Conservation (phyloP, 2,329 filamentous ascomycete genomes). For the Claviceps arundinis region DNA sequence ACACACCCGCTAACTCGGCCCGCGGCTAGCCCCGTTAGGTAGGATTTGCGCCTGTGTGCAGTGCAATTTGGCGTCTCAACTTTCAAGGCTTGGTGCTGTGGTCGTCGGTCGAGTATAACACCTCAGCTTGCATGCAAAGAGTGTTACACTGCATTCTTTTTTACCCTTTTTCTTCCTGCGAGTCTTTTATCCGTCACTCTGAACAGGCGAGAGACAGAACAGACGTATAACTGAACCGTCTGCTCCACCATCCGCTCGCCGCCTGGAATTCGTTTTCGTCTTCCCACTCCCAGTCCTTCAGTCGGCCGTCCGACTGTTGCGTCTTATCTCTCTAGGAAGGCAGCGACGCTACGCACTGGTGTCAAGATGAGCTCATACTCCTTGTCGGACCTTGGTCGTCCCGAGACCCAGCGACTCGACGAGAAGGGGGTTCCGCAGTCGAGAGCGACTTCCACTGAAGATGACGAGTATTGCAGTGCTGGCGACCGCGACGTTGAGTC, state of each 20-base stretch:
- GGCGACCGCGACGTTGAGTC: neutral
- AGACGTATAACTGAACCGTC: neutral
- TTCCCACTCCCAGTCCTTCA: no score
- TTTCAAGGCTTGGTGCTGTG: neutral
- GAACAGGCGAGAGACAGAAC: neutral
- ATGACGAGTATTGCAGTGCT: neutral
- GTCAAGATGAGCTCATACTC: neutral
- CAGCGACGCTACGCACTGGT: neutral
- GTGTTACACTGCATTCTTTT: neutral
- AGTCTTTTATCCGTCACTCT: neutral
- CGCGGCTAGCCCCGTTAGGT: neutral
- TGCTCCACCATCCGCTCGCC: neutral
- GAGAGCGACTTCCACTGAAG: neutral
- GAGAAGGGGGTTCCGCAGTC: neutral
- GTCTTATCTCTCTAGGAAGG: neutral
- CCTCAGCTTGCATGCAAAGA: neutral
- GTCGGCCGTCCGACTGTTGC: neutral
- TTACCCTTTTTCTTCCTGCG: neutral
- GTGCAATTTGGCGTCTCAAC: neutral
- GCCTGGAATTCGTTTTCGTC: rapidly evolving
- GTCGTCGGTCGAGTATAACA: neutral
- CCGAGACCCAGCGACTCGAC: neutral
- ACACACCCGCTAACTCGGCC: neutral
- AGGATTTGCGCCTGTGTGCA: no score
- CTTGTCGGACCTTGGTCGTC: neutral